These are phyloP conservation scores for Russula virescens DNA, from an alignment of 768 basidiomycete genomes.

Conservation along the genomic window DNA sequence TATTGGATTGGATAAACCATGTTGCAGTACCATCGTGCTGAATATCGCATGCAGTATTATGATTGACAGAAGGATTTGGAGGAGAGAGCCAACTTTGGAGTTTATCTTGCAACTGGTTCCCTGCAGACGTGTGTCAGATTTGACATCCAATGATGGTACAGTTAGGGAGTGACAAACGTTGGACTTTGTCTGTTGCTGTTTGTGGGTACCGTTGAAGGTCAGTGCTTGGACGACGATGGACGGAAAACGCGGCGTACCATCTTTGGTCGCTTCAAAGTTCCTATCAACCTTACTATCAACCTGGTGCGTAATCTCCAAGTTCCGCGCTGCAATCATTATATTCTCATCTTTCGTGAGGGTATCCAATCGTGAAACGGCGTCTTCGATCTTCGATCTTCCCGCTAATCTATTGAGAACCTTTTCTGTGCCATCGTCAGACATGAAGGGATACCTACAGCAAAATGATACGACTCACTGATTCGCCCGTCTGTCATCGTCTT, in stretches of 20 bases:
- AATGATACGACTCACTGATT: neutral
- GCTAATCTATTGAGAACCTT: neutral
- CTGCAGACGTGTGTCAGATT: neutral
- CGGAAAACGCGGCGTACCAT: neutral
- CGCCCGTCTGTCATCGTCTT: neutral
- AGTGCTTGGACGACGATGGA: too few relatives aligned
- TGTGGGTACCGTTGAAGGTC: too few relatives aligned
- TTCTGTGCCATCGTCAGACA: neutral
- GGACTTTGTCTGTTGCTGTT: too few relatives aligned
- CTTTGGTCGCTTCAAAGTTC: neutral
- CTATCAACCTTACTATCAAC: neutral
- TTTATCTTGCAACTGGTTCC: neutral
- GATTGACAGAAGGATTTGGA: neutral
- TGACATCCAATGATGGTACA: neutral
- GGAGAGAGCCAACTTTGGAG: conserved; percentile 5
- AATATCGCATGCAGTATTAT: neutral
- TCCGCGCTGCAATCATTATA: neutral
- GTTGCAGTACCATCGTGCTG: neutral
- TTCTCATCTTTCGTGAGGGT: neutral
- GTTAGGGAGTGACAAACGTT: neutral
- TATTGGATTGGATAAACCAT: neutral
- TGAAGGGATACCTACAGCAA: neutral
- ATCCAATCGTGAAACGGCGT: neutral
- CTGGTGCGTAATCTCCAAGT: neutral
- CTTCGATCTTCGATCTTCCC: neutral